phyloP scores from a whole-genome alignment of 164 flowering plant genomes.

The Nymphaea colorata region DNA sequence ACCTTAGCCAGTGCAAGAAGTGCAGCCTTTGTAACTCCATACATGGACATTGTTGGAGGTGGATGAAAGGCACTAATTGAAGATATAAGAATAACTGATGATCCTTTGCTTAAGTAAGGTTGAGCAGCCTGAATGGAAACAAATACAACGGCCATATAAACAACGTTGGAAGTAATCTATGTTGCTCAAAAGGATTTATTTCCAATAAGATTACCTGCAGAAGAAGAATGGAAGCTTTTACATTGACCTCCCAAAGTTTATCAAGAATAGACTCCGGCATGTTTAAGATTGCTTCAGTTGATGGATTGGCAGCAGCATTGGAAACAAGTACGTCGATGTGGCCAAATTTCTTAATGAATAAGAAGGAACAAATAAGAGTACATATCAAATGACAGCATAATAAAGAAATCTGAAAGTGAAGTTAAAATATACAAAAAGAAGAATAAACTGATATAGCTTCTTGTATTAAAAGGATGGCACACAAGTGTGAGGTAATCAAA shows the following conservation, averaged over 20 bases:
- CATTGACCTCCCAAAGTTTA: constrained; percentile 93
- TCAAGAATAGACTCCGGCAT: constrained; percentile 73
- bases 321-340: constrained; percentile 70
- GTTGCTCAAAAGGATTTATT: neutral
- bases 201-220: constrained; percentile 33
- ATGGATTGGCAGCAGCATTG: constrained; percentile 87
- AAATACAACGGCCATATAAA: neutral
- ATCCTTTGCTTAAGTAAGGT: constrained; percentile 71
- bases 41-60: constrained; percentile 60
- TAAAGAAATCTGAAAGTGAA: neutral
- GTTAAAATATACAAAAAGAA: neutral
- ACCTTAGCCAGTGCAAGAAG: constrained; percentile 99
- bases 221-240: constrained; percentile 72
- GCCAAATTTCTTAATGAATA: constrained; percentile 55
- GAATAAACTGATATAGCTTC: neutral
- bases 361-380: neutral
- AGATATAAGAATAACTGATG: constrained; percentile 70
- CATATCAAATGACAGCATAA: neutral
- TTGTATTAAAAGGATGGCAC: neutral
- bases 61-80: constrained; percentile 68
- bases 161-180: neutral
- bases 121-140: constrained; percentile 54
- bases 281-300: constrained; percentile 45
- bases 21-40: constrained; percentile 96
- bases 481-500: no score